Conservation (phyloP, 352 stramenopile genomes). For the Thraustochytrium striatum region DNA sequence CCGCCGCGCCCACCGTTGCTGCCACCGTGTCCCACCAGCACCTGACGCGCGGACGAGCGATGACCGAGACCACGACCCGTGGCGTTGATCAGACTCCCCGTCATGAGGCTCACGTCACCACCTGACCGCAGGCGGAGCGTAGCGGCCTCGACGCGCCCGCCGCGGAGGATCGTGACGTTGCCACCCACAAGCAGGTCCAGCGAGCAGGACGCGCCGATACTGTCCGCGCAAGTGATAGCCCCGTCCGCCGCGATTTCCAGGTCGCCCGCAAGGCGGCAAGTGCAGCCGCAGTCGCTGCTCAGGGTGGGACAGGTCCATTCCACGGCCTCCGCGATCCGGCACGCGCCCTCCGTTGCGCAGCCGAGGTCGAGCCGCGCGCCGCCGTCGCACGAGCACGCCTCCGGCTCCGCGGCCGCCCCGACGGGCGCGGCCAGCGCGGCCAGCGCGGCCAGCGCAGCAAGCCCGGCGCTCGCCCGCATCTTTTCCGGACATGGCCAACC, state of each 20-base stretch:
- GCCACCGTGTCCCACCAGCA: neutral
- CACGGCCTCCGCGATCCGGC: neutral
- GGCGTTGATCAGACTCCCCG: neutral
- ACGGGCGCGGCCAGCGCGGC: no score
- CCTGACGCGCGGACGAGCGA: neutral
- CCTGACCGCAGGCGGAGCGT: neutral
- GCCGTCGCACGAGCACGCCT: neutral
- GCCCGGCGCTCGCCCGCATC: no score
- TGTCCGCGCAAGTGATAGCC: neutral
- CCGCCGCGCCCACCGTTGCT: conserved; percentile 25
- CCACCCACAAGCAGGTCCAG: neutral
- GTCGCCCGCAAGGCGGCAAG: neutral
- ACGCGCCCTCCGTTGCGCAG: neutral
- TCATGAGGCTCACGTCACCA: neutral
- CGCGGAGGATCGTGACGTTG: conserved; percentile 7
- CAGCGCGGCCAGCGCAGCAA: no score
- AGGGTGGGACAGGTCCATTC: neutral
- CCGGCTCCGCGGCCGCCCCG: no score
- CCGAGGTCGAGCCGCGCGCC: neutral
- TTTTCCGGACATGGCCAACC: no score
- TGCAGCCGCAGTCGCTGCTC: neutral
- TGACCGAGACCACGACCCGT: neutral
- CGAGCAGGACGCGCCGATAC: neutral
- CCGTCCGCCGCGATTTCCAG: neutral
- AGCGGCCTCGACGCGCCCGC: neutral